Base-by-base conservation (phyloP, 306 rosid species). In the Cucurbita argyrosperma region DNA sequence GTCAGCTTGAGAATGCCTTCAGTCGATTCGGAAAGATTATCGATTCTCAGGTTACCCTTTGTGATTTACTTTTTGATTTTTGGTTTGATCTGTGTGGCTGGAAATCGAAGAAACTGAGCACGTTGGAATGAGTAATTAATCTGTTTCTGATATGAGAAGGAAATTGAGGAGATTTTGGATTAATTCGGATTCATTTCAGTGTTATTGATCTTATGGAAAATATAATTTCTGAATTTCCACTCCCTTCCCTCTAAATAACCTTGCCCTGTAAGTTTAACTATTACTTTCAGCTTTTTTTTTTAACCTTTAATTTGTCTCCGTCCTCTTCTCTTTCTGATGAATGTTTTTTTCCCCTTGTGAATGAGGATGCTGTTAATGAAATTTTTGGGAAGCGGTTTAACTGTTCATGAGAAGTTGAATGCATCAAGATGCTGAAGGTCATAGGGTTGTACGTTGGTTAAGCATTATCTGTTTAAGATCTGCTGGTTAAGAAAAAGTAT, bases 1-100 rank as follows among this genome's bases (percentile, higher is more conserved):
- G 92, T 84, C 96, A 91, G 87, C 96, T 94, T 38, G 96, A 91
- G 76, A 87, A 77, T 67, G 92, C 95, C 42, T 89, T 94, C 77
- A 76, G 23, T 58, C 97, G 96, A 49, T 94, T 83, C 75, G 99
- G 99, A 26, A 70, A 70, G 79, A 84, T 93, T 70, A 56, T 82
- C 14, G 97, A 93, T 83, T 83, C 84, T 75, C 97, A 90, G 98
- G 97, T 93, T 77, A 61, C 56, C 73, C 52, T 71, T 60, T 53
- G 51, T 46, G 47, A 46, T 49, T 8, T 15, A 37, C 39, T 70
- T 4, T 15, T 35, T 26, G 46, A 14, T 70, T 50, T 70, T 3
- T 70, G 26, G 45, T 26, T 14, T 50, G 57, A 69, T 70, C 30
- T 70, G 7, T 49, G 26, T 26, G 21, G 6, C 55, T 46, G 74